phyloP scores from a whole-genome alignment of 2,329 filamentous ascomycete species.

The Dothiorella sarmentorum region DNA sequence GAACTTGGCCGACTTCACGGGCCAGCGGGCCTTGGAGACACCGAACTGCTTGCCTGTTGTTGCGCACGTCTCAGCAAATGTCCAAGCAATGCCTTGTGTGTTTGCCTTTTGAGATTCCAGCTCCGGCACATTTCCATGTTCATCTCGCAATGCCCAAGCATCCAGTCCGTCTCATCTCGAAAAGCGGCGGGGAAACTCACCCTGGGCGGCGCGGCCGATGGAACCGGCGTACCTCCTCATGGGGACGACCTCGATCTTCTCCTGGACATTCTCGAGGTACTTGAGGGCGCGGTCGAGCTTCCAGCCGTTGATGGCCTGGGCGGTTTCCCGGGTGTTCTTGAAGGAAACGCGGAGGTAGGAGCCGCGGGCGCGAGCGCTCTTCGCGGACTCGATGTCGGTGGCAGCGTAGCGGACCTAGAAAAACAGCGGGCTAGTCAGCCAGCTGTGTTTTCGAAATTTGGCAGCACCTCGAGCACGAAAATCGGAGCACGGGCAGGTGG shows the following conservation, averaged over 20 bases:
- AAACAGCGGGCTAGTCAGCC: slow-evolving; percentile 11
- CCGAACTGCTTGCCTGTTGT: slow-evolving; percentile 92
- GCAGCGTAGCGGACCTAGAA: slow-evolving; percentile 91
- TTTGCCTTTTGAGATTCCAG: background rate
- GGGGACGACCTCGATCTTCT: slow-evolving; percentile 95
- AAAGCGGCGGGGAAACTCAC: slow-evolving; percentile 58
- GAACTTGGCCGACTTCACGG: slow-evolving; percentile 98
- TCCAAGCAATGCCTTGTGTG: background rate
- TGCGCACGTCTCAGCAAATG: slow-evolving; percentile 24
- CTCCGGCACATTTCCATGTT: background rate
- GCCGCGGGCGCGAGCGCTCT: slow-evolving; percentile 96
- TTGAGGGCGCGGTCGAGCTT: slow-evolving; percentile 91
- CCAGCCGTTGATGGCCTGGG: slow-evolving; percentile 99
- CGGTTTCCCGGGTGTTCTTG: slow-evolving; percentile 99
- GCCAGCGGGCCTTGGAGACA: slow-evolving; percentile 97
- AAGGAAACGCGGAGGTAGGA: slow-evolving; percentile 98
- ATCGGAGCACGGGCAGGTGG: slow-evolving; percentile 4
- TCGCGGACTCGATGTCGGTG: slow-evolving; percentile 78
- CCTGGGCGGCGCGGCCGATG: slow-evolving; percentile 95
- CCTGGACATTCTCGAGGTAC: slow-evolving; percentile 98
- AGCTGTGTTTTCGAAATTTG: background rate
- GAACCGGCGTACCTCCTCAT: slow-evolving; percentile 96
- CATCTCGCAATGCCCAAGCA: background rate
- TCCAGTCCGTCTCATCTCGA: background rate
- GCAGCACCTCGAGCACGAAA: slow-evolving; percentile 2